A percentile compares a stretch with the other conserved stretches of the same genome.
phyloP scores from a whole-genome alignment of 176 grass and related monocot genomes.

The Eragrostis nindensis region DNA sequence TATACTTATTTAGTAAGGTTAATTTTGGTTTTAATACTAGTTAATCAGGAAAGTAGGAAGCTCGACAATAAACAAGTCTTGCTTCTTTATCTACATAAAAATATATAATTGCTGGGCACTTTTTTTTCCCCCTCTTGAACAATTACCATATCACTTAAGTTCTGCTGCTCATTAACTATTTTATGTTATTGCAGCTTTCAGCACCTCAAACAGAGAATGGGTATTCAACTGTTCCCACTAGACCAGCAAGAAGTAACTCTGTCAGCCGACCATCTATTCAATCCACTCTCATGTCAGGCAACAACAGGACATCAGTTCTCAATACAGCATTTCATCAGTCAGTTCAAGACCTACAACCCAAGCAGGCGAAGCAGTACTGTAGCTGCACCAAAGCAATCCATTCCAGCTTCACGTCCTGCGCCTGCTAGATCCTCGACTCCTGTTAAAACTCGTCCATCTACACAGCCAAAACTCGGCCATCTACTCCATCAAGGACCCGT shows the following conservation, averaged over 20 bases:
- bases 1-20: not conserved
- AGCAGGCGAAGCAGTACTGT: constrained; percentile 55
- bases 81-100: constrained; percentile 1
- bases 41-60: not conserved
- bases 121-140: not conserved
- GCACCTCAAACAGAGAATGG: constrained; percentile 80
- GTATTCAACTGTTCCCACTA: constrained; percentile 54
- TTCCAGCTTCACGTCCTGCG: constrained; percentile 63
- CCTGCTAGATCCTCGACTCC: constrained; percentile 75
- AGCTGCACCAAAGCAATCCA: constrained; percentile 53
- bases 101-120: not conserved
- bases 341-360: constrained; percentile 84
- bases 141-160: not conserved
- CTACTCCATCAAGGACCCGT: constrained; percentile 60
- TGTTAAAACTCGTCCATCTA: constrained; percentile 65
- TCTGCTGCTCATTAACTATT: not conserved
- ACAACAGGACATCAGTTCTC: constrained; percentile 79
- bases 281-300: constrained; percentile 57
- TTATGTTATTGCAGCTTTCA: constrained; percentile 67
- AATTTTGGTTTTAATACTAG: not conserved
- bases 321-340: constrained; percentile 74
- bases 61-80: not conserved
- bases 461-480: constrained; percentile 65
- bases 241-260: constrained; percentile 83
- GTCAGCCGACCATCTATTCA: constrained; percentile 72